Evolutionary conservation across 768 basidiomycete species (phyloP).

Genomic region (Boletus speciosus): DNA sequence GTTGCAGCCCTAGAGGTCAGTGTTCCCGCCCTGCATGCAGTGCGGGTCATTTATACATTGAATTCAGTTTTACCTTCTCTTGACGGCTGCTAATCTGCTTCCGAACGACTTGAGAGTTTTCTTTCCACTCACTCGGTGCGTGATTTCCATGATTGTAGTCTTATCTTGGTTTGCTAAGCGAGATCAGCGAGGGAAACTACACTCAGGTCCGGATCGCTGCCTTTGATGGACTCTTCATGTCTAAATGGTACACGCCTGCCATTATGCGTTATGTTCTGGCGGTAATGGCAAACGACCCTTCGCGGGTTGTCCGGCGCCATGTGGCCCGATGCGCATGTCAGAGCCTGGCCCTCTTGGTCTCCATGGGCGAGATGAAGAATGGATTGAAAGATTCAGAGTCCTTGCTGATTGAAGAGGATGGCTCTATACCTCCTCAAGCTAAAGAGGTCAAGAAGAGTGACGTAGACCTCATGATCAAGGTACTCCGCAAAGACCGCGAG

Average conservation of each 20-base stretch:
- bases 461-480: constrained; percentile 80
- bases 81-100: constrained; percentile 73
- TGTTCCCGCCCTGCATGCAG: constrained; percentile 4
- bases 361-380: constrained; percentile 88
- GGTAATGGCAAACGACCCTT: constrained; percentile 83
- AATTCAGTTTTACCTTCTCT: constrained; percentile 70
- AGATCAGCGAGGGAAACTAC: constrained; percentile 84
- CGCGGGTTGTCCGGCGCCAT: constrained; percentile 77
- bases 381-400: constrained; percentile 70
- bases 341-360: constrained; percentile 79
- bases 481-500: constrained; percentile 82
- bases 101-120: constrained; percentile 75
- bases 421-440: constrained; percentile 61
- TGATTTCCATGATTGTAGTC: constrained; percentile 2
- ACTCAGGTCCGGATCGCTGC: constrained; percentile 88
- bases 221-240: constrained; percentile 90
- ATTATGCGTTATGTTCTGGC: constrained; percentile 87
- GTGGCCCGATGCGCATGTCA: constrained; percentile 84
- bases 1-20: constrained; percentile 85
- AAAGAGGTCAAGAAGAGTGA: constrained; percentile 81
- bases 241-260: constrained; percentile 79
- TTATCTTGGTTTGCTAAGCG: constrained; percentile 8
- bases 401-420: constrained; percentile 84
- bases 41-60: constrained; percentile 4
- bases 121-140: constrained; percentile 85